Conservation (phyloP, 352 stramenopile species). For the Blastocystis hominis region DNA sequence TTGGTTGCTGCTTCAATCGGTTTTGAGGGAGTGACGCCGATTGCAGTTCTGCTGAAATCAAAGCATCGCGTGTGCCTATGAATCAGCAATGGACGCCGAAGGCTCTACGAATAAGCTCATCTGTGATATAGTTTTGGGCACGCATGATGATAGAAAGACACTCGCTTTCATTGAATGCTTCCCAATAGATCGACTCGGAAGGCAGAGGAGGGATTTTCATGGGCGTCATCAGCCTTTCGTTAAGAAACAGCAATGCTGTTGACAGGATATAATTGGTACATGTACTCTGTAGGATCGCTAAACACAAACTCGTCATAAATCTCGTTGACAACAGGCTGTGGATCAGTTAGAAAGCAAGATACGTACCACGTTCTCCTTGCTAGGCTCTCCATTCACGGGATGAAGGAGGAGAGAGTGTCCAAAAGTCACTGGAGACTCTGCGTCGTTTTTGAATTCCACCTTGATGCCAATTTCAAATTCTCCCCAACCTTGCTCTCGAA, state of each 20-base stretch:
- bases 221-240: constrained; percentile 7
- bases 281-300: constrained; percentile 37
- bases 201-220: background rate
- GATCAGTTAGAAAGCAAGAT: background rate
- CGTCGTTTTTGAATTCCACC: constrained; percentile 43
- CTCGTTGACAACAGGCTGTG: constrained; percentile 37
- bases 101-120: background rate
- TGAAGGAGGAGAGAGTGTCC: constrained; percentile 27
- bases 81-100: background rate
- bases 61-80: background rate
- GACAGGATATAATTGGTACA: constrained; percentile 54
- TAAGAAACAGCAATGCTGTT: background rate
- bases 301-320: constrained; percentile 52
- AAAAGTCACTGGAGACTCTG: constrained; percentile 3
- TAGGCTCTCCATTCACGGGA: constrained; percentile 38
- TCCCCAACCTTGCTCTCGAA: constrained; percentile 40
- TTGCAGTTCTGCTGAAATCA: background rate
- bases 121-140: constrained; percentile 47
- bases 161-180: constrained; percentile 26
- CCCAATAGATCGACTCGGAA: constrained; percentile 16
- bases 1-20: background rate
- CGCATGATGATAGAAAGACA: constrained; percentile 20
- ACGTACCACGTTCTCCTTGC: constrained; percentile 3
- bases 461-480: constrained; percentile 51
- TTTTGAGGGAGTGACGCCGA: background rate